These are phyloP conservation scores for Apocynum venetum DNA, from an alignment of 257 asterid genomes.

Conservation along the genomic window DNA sequence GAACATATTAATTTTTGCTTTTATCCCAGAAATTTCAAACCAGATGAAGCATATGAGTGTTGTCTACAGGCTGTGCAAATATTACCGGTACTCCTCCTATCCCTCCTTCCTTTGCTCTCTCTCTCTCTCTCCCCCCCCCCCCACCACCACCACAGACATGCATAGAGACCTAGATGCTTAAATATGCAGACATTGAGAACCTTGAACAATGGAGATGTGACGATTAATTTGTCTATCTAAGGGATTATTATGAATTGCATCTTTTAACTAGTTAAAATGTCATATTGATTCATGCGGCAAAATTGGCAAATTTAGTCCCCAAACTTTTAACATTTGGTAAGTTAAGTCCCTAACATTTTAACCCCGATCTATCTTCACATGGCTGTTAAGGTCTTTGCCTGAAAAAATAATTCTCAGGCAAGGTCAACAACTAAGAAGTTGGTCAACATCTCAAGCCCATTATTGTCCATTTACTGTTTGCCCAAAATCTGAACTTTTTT, in stretches of 20 bases:
- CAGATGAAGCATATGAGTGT: slow-evolving; percentile 92
- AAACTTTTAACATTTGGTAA: too few relatives aligned
- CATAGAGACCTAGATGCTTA: not conserved
- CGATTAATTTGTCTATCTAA: not conserved
- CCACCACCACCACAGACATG: too few relatives aligned
- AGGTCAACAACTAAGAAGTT: too few relatives aligned
- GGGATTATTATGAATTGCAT: not conserved
- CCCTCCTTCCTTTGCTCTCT: not conserved
- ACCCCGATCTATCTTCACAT: too few relatives aligned
- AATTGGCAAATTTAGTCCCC: too few relatives aligned
- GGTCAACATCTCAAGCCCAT: too few relatives aligned
- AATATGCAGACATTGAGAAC: not conserved
- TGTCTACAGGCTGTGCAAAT: slow-evolving; percentile 82
- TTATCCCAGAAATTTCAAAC: slow-evolving; percentile 59
- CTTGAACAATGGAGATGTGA: not conserved
- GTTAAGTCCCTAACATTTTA: too few relatives aligned
- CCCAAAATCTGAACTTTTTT: too few relatives aligned
- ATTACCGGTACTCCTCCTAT: slow-evolving; percentile 56
- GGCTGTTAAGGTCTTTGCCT: too few relatives aligned
- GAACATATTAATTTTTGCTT: slow-evolving; percentile 16
- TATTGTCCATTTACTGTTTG: too few relatives aligned
- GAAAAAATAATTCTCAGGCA: too few relatives aligned
- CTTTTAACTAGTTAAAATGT: not conserved
- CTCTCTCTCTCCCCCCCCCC: slow-evolving; percentile 7
- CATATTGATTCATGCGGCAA: not conserved